phyloP scores from a whole-genome alignment of 2,329 filamentous ascomycete genomes.

The Ilyonectria destructans region DNA sequence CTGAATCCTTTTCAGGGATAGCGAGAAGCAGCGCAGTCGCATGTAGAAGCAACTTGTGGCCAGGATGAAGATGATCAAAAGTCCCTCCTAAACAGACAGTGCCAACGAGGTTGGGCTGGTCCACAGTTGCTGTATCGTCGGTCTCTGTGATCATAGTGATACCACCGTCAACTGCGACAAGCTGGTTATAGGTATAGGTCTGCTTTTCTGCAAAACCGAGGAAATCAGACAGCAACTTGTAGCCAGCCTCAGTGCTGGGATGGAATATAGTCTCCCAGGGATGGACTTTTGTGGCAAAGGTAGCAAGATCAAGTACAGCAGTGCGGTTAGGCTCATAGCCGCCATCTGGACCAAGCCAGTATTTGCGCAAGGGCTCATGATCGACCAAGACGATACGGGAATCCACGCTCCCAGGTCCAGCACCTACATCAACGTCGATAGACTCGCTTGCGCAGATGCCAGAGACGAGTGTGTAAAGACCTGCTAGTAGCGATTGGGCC shows the following conservation, averaged over 20 bases:
- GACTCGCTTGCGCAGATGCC: constrained; percentile 77
- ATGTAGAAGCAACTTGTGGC: constrained; percentile 97
- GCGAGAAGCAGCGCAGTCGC: constrained; percentile 83
- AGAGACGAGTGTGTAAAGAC: constrained; percentile 84
- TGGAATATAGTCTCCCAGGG: constrained; percentile 79
- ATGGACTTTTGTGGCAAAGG: constrained; percentile 68
- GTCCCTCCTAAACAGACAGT: constrained; percentile 89
- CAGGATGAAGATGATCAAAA: constrained; percentile 95
- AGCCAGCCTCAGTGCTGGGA: constrained; percentile 76
- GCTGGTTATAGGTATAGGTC: constrained; percentile 65
- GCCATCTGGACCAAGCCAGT: constrained; percentile 53
- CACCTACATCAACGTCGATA: constrained; percentile 71
- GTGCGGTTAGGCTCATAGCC: constrained; percentile 63
- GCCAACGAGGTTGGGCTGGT: constrained; percentile 30
- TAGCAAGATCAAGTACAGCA: constrained; percentile 64
- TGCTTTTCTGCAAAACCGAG: constrained; percentile 65
- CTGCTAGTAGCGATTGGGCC: constrained; percentile 83
- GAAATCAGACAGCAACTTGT: constrained; percentile 69
- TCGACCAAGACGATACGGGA: constrained; percentile 82
- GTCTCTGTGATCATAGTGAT: constrained; percentile 58
- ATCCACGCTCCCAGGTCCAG: constrained; percentile 79
- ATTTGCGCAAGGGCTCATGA: constrained; percentile 61
- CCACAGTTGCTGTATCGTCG: background rate
- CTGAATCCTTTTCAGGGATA: constrained; percentile 59
- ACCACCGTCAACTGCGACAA: constrained; percentile 69